phyloP scores from a whole-genome alignment of 106 monocot genomes.

The Xerophyta viscosa region DNA sequence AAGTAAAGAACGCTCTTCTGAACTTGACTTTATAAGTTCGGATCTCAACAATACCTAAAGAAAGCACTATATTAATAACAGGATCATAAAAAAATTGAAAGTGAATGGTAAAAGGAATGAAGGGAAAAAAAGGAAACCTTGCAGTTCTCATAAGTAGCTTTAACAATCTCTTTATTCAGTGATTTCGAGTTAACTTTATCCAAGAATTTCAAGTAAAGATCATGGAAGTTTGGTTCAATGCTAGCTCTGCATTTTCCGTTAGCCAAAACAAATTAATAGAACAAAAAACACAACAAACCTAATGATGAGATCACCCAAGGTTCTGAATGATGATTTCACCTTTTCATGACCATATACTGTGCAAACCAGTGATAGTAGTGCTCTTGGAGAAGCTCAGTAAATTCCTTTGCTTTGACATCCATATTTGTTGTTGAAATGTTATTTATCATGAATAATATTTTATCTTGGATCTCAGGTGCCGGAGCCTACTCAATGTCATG shows the following conservation, averaged over 20 bases:
- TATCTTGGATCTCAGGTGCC: slow-evolving; percentile 79
- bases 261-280: neutral
- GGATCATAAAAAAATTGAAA: neutral
- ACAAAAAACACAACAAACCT: slow-evolving; percentile 1
- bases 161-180: slow-evolving; percentile 83
- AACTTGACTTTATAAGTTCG: slow-evolving; percentile 97
- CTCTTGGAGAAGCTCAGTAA: slow-evolving; percentile 70
- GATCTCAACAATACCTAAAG: slow-evolving; percentile 77
- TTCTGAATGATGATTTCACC: slow-evolving; percentile 27
- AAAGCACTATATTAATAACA: neutral
- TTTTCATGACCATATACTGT: slow-evolving; percentile 99
- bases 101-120: neutral
- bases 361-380: slow-evolving; percentile 96
- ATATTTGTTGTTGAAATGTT: slow-evolving; percentile 83
- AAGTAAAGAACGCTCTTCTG: slow-evolving; percentile 92
- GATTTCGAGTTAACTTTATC: slow-evolving; percentile 84
- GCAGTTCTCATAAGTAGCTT: slow-evolving; percentile 99
- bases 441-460: slow-evolving; percentile 91
- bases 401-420: slow-evolving; percentile 89
- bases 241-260: slow-evolving; percentile 58
- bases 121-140: slow-evolving; percentile 41
- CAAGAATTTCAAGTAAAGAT: slow-evolving; percentile 87
- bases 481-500: slow-evolving; percentile 45
- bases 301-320: neutral
- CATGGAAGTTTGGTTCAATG: slow-evolving; percentile 99